Conservation (phyloP, 495 filamentous ascomycete genomes). For the Hypoxylon cercidicola region DNA sequence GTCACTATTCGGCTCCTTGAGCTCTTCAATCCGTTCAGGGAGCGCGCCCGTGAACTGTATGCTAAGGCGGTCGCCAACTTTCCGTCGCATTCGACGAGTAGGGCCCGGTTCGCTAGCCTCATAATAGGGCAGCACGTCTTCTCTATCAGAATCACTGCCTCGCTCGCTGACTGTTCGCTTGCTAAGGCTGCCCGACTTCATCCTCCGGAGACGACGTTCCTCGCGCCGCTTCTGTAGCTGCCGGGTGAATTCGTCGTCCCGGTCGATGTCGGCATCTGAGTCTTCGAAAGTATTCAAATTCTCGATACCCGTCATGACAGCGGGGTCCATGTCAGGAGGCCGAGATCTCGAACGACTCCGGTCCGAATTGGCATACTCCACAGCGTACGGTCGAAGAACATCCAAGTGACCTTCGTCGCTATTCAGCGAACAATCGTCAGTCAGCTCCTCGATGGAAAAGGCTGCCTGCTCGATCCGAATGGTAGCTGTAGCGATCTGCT, state of each 20-base stretch:
- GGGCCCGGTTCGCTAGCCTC: slow-evolving; percentile 55
- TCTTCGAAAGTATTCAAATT: slow-evolving; percentile 57
- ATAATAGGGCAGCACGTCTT: slow-evolving; percentile 59
- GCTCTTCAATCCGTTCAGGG: slow-evolving; percentile 62
- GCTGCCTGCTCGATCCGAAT: slow-evolving; percentile 48
- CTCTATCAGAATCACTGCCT: slow-evolving; percentile 63
- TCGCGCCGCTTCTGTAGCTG: slow-evolving; percentile 48
- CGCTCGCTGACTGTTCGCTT: slow-evolving; percentile 64
- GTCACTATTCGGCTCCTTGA: slow-evolving; percentile 61
- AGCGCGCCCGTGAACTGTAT: slow-evolving; percentile 60
- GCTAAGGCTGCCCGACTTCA: slow-evolving; percentile 63
- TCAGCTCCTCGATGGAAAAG: slow-evolving; percentile 58
- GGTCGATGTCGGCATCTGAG: slow-evolving; percentile 53
- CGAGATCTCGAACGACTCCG: slow-evolving; percentile 55
- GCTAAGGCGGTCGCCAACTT: slow-evolving; percentile 58
- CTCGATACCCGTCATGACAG: slow-evolving; percentile 51
- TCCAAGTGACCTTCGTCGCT: slow-evolving; percentile 52
- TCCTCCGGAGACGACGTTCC: slow-evolving; percentile 55
- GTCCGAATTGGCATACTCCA: slow-evolving; percentile 59
- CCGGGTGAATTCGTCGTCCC: slow-evolving; percentile 51
- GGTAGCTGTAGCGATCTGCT: slow-evolving; percentile 40
- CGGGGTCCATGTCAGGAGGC: slow-evolving; percentile 50
- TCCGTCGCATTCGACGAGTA: slow-evolving; percentile 59
- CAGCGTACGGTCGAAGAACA: slow-evolving; percentile 54
- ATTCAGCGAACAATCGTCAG: slow-evolving; percentile 51